Evolutionary conservation across 306 rosid genomes (phyloP).

Genomic region (Herpetospermum pedunculosum): DNA sequence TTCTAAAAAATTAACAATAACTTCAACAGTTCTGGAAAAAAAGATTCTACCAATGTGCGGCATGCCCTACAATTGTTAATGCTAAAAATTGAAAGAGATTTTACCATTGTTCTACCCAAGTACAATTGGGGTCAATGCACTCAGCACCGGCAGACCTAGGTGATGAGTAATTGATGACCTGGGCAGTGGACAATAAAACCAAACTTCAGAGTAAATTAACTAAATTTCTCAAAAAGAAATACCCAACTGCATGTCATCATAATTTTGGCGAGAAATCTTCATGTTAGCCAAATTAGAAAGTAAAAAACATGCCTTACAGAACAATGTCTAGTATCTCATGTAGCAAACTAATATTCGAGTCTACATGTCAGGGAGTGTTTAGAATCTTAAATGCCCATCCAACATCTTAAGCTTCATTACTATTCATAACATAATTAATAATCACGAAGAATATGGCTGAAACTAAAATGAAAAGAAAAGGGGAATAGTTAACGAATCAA

Average conservation of each 20-base stretch:
- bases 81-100: constrained; percentile 2
- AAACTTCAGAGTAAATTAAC: constrained; percentile 12
- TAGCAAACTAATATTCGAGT: background rate
- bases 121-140: constrained; percentile 86
- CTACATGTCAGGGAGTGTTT: background rate
- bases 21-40: background rate
- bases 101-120: constrained; percentile 99
- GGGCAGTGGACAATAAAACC: constrained; percentile 16
- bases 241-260: background rate
- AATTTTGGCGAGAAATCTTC: background rate
- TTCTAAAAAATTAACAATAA: background rate
- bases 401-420: background rate
- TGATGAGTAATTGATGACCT: constrained; percentile 83
- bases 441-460: background rate
- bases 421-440: background rate
- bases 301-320: background rate
- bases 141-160: constrained; percentile 93
- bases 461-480: background rate
- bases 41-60: background rate
- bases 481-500: background rate
- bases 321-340: background rate
- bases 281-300: background rate
- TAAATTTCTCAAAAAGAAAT: background rate
- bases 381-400: background rate
- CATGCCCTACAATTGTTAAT: background rate